Conservation (phyloP, 208 protist species). For the Trypanosoma brucei region DNA sequence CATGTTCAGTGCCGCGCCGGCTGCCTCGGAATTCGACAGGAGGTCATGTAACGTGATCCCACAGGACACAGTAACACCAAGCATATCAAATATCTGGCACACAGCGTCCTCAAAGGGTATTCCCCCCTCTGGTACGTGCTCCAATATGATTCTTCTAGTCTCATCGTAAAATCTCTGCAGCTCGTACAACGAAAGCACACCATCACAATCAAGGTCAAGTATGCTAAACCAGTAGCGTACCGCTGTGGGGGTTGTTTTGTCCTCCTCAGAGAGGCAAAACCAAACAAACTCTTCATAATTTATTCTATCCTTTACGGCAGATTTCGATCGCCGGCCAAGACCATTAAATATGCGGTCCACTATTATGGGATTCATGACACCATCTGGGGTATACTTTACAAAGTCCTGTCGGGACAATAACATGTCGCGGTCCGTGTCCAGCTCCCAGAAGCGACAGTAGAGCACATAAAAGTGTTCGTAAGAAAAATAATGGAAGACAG, state of each 20-base stretch:
- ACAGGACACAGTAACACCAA: constrained; percentile 43
- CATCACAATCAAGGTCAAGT: constrained; percentile 93
- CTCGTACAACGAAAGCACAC: constrained; percentile 91
- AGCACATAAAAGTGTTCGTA: constrained; percentile 99
- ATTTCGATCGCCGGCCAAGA: constrained; percentile 39
- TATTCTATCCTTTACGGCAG: constrained; percentile 49
- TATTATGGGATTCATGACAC: constrained; percentile 76
- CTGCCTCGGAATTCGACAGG: constrained; percentile 66
- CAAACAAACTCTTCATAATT: constrained; percentile 95
- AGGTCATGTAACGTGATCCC: constrained; percentile 86
- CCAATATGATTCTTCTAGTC: constrained; percentile 72
- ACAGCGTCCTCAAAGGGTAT: constrained; percentile 86
- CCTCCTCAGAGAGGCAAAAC: constrained; percentile 95
- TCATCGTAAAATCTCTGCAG: constrained; percentile 91
- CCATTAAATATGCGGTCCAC: constrained; percentile 79
- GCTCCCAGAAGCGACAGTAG: constrained; percentile 98
- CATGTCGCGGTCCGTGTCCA: constrained; percentile 94
- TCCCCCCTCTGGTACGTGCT: constrained; percentile 56
- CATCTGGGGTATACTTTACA: constrained; percentile 71
- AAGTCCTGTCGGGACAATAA: constrained; percentile 87
- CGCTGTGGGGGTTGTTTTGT: constrained; percentile 88
- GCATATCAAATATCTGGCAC: constrained; percentile 94
- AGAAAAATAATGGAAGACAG: constrained; percentile 93
- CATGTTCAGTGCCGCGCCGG: constrained; percentile 89
- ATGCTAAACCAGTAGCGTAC: constrained; percentile 95